A percentile compares a stretch with the other conserved stretches of the same genome.
These are phyloP conservation scores for Diversispora epigaea DNA, from an alignment of 192 early-diverging fungal genomes.

Conservation along the genomic window DNA sequence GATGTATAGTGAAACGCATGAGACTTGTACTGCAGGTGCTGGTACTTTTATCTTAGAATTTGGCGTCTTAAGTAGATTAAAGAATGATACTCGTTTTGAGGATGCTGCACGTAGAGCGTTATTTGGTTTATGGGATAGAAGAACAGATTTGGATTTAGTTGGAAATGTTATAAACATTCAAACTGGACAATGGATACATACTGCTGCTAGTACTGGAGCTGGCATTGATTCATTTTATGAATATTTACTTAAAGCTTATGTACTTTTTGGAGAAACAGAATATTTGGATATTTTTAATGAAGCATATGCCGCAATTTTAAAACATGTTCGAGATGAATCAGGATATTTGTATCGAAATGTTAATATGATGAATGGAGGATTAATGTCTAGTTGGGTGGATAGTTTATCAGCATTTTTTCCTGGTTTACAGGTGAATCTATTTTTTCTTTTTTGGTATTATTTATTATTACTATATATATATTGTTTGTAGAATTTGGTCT, in stretches of 20 bases:
- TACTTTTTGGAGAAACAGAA: constrained; percentile 81
- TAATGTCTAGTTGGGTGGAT: constrained; percentile 80
- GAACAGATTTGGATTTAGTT: constrained; percentile 74
- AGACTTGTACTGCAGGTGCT: constrained; percentile 85
- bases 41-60: constrained; percentile 92
- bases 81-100: constrained; percentile 78
- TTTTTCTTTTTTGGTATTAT: too few species aligned
- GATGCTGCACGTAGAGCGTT: constrained; percentile 68
- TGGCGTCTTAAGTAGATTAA: constrained; percentile 84
- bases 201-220: constrained; percentile 76
- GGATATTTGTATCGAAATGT: constrained; percentile 88
- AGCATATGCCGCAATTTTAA: constrained; percentile 68
- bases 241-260: constrained; percentile 86
- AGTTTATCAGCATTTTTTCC: constrained; percentile 90
- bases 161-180: constrained; percentile 82
- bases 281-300: constrained; percentile 76
- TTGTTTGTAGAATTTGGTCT: neutral
- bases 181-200: constrained; percentile 69
- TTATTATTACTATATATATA: too few species aligned
- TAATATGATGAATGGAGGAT: constrained; percentile 67
- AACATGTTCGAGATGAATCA: constrained; percentile 61
- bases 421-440: constrained; percentile 72
- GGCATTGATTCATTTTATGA: constrained; percentile 93
- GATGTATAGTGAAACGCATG: constrained; percentile 58
- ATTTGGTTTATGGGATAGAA: constrained; percentile 70